These are phyloP conservation scores for Argentina anserina DNA, from an alignment of 306 rosid genomes.

Conservation along the genomic window DNA sequence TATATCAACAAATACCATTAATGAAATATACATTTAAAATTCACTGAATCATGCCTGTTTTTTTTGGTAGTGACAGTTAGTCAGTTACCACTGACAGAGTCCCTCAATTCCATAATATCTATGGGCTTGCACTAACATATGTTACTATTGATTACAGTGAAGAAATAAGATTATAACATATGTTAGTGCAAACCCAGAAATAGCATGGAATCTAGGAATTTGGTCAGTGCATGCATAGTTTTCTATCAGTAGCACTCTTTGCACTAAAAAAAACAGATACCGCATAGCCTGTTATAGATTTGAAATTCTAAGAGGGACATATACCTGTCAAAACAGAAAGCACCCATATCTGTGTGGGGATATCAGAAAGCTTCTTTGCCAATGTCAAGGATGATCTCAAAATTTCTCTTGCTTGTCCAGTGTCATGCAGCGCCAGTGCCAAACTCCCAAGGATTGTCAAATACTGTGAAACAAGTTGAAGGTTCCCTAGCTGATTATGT, in stretches of 20 bases:
- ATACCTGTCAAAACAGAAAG: slow-evolving; percentile 88
- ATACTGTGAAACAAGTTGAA: slow-evolving; percentile 92
- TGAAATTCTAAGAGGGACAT: slow-evolving; percentile 1
- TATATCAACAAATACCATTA: slow-evolving; percentile 1
- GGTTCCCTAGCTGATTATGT: slow-evolving; percentile 83
- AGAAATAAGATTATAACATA: slow-evolving; percentile 5
- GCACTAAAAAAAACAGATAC: slow-evolving; percentile 17
- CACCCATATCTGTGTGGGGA: slow-evolving; percentile 95
- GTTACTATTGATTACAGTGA: not conserved
- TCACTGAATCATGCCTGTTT: not conserved
- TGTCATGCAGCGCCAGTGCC: slow-evolving; percentile 82
- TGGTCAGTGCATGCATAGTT: slow-evolving; percentile 2
- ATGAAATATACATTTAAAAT: not conserved
- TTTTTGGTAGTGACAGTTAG: too few relatives aligned
- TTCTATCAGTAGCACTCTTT: not conserved
- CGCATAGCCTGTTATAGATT: not conserved
- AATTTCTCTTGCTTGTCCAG: slow-evolving; percentile 91
- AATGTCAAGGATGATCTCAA: slow-evolving; percentile 88
- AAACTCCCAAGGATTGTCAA: slow-evolving; percentile 91
- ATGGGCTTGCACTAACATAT: too few relatives aligned
- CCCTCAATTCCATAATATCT: too few relatives aligned
- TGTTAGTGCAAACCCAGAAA: not conserved
- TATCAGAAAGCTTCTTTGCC: slow-evolving; percentile 92
- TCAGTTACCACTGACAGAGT: too few relatives aligned
- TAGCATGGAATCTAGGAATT: not conserved